These are phyloP conservation scores for Beauveria pseudobassiana DNA, from an alignment of 2,329 filamentous ascomycete genomes.

Conservation along the genomic window DNA sequence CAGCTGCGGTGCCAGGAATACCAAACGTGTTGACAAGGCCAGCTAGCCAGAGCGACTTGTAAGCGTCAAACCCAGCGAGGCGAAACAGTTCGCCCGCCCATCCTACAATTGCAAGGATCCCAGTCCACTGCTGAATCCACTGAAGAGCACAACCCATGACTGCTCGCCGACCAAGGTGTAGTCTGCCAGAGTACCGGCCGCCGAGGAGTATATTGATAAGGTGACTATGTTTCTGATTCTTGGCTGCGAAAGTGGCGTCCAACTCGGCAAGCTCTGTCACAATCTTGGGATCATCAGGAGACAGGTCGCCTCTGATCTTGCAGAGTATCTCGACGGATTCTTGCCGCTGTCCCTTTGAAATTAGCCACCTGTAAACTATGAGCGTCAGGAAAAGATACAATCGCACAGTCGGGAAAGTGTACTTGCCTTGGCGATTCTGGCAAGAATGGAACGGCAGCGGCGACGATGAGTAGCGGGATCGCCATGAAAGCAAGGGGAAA, in stretches of 20 bases:
- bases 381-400: not conserved
- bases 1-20: slow-evolving; percentile 42
- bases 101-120: slow-evolving; percentile 33
- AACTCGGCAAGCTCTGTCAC: slow-evolving; percentile 30
- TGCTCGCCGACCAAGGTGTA: slow-evolving; percentile 32
- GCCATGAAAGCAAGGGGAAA: slow-evolving; percentile 33
- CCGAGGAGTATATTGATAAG: slow-evolving; percentile 32
- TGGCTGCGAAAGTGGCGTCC: slow-evolving; percentile 31
- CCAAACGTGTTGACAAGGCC: slow-evolving; percentile 45
- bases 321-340: slow-evolving; percentile 29
- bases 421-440: slow-evolving; percentile 37
- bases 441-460: slow-evolving; percentile 31
- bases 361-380: slow-evolving; percentile 25
- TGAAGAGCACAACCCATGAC: slow-evolving; percentile 33
- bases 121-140: slow-evolving; percentile 37
- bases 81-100: slow-evolving; percentile 22
- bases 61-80: slow-evolving; percentile 18
- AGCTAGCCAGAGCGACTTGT: slow-evolving; percentile 30
- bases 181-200: slow-evolving; percentile 26
- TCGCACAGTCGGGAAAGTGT: not conserved
- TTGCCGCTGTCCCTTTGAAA: slow-evolving; percentile 24
- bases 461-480: slow-evolving; percentile 33
- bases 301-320: slow-evolving; percentile 23
- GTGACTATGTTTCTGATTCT: slow-evolving; percentile 30
- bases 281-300: slow-evolving; percentile 25